These are phyloP conservation scores for Naganishia liquefaciens DNA, from an alignment of 1,284 basidiomycete species.

Conservation along the genomic window DNA sequence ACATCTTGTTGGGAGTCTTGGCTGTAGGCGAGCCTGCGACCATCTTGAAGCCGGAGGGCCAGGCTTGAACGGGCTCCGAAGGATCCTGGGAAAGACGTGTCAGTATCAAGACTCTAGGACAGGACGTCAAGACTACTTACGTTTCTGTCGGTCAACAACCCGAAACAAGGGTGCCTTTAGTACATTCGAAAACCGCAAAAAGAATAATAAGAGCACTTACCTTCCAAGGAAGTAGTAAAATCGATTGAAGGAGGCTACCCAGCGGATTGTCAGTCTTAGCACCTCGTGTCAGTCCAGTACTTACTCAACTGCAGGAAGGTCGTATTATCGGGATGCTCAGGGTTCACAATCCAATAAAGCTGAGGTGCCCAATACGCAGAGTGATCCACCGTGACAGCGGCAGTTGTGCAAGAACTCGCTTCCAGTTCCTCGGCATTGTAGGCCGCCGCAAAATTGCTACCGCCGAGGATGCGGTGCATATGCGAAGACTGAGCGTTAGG, in stretches of 20 bases:
- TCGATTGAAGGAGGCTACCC: slow-evolving; percentile 27
- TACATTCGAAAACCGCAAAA: background rate
- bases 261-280: slow-evolving; percentile 1
- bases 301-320: slow-evolving; percentile 4
- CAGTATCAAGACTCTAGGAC: background rate
- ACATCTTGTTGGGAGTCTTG: slow-evolving; percentile 31
- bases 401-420: slow-evolving; percentile 37
- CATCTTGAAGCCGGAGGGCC: slow-evolving; percentile 49
- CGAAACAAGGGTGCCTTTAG: background rate
- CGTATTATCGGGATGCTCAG: background rate
- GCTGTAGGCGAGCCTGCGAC: slow-evolving; percentile 41
- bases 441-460: slow-evolving; percentile 39
- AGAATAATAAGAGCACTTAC: slow-evolving; percentile 30
- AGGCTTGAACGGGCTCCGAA: slow-evolving; percentile 36
- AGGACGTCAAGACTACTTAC: background rate
- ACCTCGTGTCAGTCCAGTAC: slow-evolving; percentile 19
- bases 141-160: background rate
- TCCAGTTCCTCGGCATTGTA: slow-evolving; percentile 40
- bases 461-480: slow-evolving; percentile 35
- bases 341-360: slow-evolving; percentile 30
- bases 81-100: background rate
- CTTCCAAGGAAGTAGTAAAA: slow-evolving; percentile 36
- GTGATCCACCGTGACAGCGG: slow-evolving; percentile 40
- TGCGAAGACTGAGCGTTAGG: slow-evolving; percentile 31
- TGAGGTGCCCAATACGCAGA: slow-evolving; percentile 37